Evolutionary conservation across 1,284 basidiomycete species (phyloP), one percentile per base, ranked within the genome.

Genomic region (Kalmanozyma brasiliensis): DNA sequence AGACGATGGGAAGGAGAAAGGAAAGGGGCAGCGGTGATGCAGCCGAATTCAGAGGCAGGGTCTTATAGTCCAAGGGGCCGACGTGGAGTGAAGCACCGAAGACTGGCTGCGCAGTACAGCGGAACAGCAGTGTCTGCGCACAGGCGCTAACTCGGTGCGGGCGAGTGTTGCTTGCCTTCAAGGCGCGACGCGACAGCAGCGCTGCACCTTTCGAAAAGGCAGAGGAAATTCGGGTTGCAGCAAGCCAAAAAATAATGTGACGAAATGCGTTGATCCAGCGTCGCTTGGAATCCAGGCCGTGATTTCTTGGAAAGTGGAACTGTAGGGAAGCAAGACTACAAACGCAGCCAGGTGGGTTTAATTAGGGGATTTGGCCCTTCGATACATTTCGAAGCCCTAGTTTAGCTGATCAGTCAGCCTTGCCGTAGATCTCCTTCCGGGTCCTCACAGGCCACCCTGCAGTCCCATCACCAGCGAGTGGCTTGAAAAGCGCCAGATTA

Each of bases 31-130:
- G 47, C 32, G 40, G 10, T 34, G 52, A 52, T 52, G 52, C 45
- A 45, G 38, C 51, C 51, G 62, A 55, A 29, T 47, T 59, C 47
- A 43, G 56, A 48, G 22, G 29, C 49, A 65, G 62, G 62, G 62
- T 65, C 58, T 59, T 65, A 65, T 65, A 55, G 47, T 58, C 55
- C 55, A 49, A 41, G 14, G 61, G 49, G 13, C 16, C 44, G 40
- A 37, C 43, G 32, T 49, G 41, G 44, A 44, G 49, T 42, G 45
- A n/a, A 23, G 37, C 5, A 29, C 14, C 14, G 35, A 8, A 24
- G 33, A 24, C 23, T 29, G 40, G 32, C 30, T 35, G 48, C 19
- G 24, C 32, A 35, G 32, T 14, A 2, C 10, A 13, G 37, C 43
- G 32, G 49, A 41, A 30, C 47, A 49, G 33, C 41, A 10, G 41